phyloP scores from a whole-genome alignment of 495 filamentous ascomycete genomes.

The Wilcoxina mikolae region DNA sequence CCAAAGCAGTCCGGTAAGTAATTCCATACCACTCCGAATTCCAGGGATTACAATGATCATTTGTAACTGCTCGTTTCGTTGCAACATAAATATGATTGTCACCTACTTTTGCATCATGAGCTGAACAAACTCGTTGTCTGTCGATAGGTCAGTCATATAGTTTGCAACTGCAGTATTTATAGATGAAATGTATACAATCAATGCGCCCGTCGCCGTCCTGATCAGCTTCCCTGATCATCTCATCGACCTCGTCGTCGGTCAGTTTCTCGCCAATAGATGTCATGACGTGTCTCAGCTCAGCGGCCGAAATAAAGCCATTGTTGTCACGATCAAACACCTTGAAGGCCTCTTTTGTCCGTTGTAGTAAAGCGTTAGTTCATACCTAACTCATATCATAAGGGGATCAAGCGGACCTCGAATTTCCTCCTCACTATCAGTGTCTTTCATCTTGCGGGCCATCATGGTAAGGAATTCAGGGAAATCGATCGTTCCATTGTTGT shows the following conservation, averaged over 20 bases:
- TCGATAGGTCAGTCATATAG: constrained; percentile 28
- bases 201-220: constrained; percentile 96
- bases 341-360: constrained; percentile 35
- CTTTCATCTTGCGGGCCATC: constrained; percentile 99
- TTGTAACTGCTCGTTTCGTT: too few species aligned
- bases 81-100: too few species aligned
- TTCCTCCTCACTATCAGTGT: constrained; percentile 98
- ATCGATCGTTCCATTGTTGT: constrained; percentile 99
- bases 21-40: too few species aligned
- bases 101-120: constrained; percentile 99
- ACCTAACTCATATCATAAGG: background rate
- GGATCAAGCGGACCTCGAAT: constrained; percentile 48
- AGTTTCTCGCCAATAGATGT: constrained; percentile 98
- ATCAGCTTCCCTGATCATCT: constrained; percentile 99
- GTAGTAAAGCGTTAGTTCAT: constrained; percentile 12
- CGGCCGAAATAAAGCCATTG: constrained; percentile 97
- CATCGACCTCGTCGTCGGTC: constrained; percentile 97
- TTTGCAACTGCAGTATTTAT: background rate
- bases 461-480: constrained; percentile 99
- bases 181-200: constrained; percentile 52
- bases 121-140: constrained; percentile 99
- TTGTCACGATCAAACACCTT: constrained; percentile 99
- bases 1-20: too few species aligned
- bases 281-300: constrained; percentile 97
- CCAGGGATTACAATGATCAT: too few species aligned